Conservation (phyloP, 768 basidiomycete species). For the Leucocoprinus sp. region DNA sequence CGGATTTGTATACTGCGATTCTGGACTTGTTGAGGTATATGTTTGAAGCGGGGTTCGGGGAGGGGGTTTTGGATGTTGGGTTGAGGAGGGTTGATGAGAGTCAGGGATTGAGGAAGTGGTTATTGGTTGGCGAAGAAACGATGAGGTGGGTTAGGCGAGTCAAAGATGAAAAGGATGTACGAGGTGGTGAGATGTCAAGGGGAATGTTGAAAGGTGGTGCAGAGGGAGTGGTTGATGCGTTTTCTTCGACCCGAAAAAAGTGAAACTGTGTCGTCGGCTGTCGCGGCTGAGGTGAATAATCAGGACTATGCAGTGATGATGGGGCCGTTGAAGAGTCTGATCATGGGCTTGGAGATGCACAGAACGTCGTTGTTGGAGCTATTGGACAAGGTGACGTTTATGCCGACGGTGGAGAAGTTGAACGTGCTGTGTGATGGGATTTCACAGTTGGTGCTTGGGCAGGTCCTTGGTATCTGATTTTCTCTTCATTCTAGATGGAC, state of each 20-base stretch:
- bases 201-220: slow-evolving; percentile 7
- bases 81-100: slow-evolving; percentile 16
- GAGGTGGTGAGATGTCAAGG: not conserved
- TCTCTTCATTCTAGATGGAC: not conserved
- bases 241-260: no score
- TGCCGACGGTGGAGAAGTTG: slow-evolving; percentile 29
- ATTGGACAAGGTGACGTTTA: slow-evolving; percentile 24
- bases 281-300: not conserved
- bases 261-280: not conserved
- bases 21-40: slow-evolving; percentile 20
- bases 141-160: slow-evolving; percentile 9
- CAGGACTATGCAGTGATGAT: slow-evolving; percentile 6
- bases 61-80: slow-evolving; percentile 16
- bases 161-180: not conserved
- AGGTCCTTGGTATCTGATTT: slow-evolving; percentile 17
- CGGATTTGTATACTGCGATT: slow-evolving; percentile 24
- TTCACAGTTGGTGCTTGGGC: slow-evolving; percentile 29
- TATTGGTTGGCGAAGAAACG: slow-evolving; percentile 14
- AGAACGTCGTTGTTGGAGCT: slow-evolving; percentile 22
- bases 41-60: slow-evolving; percentile 12
- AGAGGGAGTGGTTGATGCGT: slow-evolving; percentile 3
- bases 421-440: slow-evolving; percentile 31
- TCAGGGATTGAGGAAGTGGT: slow-evolving; percentile 17
- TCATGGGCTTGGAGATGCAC: slow-evolving; percentile 11
- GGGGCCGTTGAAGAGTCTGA: slow-evolving; percentile 20